phyloP scores from a whole-genome alignment of 495 filamentous ascomycete species.

The Cercophora samala region DNA sequence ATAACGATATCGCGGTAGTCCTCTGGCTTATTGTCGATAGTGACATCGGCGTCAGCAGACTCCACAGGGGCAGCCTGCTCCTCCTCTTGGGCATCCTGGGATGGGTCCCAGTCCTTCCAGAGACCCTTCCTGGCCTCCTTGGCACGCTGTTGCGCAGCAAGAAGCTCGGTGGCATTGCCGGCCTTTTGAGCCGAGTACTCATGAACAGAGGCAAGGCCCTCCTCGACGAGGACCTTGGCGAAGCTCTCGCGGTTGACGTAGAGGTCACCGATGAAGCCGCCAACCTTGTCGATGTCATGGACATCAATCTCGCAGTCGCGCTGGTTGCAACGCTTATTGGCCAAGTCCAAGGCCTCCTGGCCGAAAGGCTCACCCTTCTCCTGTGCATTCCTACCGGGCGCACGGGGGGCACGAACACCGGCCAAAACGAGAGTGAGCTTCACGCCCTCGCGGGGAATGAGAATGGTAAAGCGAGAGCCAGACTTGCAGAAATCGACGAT shows the following conservation, averaged over 20 bases:
- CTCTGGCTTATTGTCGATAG: conserved; percentile 57
- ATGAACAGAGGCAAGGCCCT: conserved; percentile 88
- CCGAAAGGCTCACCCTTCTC: conserved; percentile 93
- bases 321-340: conserved; percentile 82
- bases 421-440: conserved; percentile 94
- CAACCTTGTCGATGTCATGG: conserved; percentile 90
- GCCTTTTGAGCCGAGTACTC: conserved; percentile 94
- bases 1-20: conserved; percentile 93
- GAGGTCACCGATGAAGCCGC: conserved; percentile 93
- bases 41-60: conserved; percentile 44
- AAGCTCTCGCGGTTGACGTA: conserved; percentile 96
- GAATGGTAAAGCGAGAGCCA: conserved; percentile 86
- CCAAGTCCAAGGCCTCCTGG: conserved; percentile 88
- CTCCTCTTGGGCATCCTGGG: conserved; percentile 63
- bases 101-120: conserved; percentile 93
- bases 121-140: conserved; percentile 83
- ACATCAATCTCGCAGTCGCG: conserved; percentile 96
- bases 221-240: conserved; percentile 88
- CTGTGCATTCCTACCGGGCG: conserved; percentile 66
- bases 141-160: conserved; percentile 80
- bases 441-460: conserved; percentile 88
- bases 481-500: conserved; percentile 97
- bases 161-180: conserved; percentile 80
- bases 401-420: conserved; percentile 87
- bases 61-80: conserved; percentile 49